phyloP scores from a whole-genome alignment of 176 grass and related monocot genomes.

The Tillandsia leiboldiana region DNA sequence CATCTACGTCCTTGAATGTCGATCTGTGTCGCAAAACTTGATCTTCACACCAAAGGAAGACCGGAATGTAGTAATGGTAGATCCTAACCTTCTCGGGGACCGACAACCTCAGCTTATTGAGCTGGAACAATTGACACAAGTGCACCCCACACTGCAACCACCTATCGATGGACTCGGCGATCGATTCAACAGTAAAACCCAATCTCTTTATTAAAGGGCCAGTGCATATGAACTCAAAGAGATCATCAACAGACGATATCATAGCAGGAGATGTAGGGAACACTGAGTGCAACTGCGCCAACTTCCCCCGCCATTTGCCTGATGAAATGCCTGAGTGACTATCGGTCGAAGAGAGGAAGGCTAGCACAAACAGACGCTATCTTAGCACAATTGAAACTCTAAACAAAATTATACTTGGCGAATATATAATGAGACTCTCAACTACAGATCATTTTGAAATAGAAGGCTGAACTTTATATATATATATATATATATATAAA shows the following conservation, averaged over 20 bases:
- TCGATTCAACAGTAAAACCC: slow-evolving; percentile 49
- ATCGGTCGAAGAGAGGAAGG: slow-evolving; percentile 4
- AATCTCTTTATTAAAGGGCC: slow-evolving; percentile 74
- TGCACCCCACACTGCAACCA: slow-evolving; percentile 53
- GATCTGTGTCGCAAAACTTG: slow-evolving; percentile 50
- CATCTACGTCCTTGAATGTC: slow-evolving; percentile 57
- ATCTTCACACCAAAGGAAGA: slow-evolving; percentile 94
- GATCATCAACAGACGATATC: slow-evolving; percentile 49
- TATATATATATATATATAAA: too few relatives aligned
- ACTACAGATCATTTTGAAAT: too few relatives aligned
- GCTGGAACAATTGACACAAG: slow-evolving; percentile 55
- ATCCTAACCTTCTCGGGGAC: slow-evolving; percentile 69
- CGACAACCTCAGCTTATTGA: slow-evolving; percentile 59
- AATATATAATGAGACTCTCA: too few relatives aligned
- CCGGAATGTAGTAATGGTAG: slow-evolving; percentile 86
- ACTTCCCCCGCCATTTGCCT: slow-evolving; percentile 11
- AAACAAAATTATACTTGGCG: too few relatives aligned
- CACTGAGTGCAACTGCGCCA: slow-evolving; percentile 18
- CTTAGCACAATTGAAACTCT: background rate
- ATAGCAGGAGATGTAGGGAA: slow-evolving; percentile 53
- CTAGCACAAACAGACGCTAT: slow-evolving; percentile 1
- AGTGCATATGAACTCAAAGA: slow-evolving; percentile 74
- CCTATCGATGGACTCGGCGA: slow-evolving; percentile 60
- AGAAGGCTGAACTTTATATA: too few relatives aligned
- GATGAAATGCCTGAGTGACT: background rate